A percentile compares a stretch with the other conserved stretches of the same genome.
phyloP scores from a whole-genome alignment of 306 rosid genomes.

The Malus domestica region DNA sequence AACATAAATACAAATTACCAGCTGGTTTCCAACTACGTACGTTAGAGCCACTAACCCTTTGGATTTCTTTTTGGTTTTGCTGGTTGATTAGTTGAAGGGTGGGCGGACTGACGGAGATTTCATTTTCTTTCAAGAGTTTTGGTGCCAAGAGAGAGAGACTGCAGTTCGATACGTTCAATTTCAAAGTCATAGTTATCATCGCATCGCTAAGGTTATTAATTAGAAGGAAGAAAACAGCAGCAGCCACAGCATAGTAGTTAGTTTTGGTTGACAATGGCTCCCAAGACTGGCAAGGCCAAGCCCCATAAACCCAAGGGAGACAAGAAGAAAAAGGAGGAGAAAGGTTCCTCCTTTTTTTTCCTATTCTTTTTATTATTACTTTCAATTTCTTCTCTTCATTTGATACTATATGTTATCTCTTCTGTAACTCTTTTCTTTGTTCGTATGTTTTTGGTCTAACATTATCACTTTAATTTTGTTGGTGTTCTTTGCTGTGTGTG shows the following conservation, averaged over 20 bases:
- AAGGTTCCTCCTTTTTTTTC: slow-evolving; percentile 36
- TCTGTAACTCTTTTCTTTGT: background rate
- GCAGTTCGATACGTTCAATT: slow-evolving; percentile 29
- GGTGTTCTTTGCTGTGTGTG: background rate
- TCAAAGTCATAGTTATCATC: slow-evolving; percentile 23
- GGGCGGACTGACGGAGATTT: too few relatives aligned
- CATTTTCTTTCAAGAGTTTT: too few relatives aligned
- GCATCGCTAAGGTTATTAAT: slow-evolving; percentile 7
- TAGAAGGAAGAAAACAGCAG: too few relatives aligned
- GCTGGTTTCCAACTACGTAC: too few relatives aligned
- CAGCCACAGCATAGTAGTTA: background rate
- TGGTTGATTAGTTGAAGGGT: too few relatives aligned
- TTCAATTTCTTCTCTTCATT: background rate
- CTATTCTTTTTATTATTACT: background rate
- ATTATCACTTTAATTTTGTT: background rate
- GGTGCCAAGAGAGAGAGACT: background rate
- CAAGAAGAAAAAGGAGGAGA: slow-evolving; percentile 90
- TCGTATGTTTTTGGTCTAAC: background rate
- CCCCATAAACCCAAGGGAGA: slow-evolving; percentile 85
- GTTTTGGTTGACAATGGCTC: slow-evolving; percentile 66
- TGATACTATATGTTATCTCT: background rate
- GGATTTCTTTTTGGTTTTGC: too few relatives aligned
- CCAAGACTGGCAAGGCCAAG: slow-evolving; percentile 71
- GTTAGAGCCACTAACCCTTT: too few relatives aligned
- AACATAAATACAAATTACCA: too few relatives aligned